Evolutionary conservation across 805 yeast genomes (phyloP), one percentile per base, ranked within the genome.

Genomic region (Yarrowia sp.): DNA sequence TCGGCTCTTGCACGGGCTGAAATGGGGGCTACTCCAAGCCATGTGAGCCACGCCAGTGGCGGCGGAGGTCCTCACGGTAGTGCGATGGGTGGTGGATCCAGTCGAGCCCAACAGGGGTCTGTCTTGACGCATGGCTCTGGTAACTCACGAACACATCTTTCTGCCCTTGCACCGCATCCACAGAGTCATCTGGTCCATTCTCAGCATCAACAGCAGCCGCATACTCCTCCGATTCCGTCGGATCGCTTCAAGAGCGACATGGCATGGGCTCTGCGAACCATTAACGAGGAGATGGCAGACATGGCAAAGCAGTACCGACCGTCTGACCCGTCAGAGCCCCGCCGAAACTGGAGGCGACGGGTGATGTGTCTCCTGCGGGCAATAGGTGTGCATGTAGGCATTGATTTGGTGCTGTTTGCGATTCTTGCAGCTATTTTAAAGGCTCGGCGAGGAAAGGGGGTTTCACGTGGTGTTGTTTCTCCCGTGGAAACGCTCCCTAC

Each of bases 201-300:
- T 5, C 41, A 21, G 41, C 58, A 44, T 24, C 40, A 38, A 10
- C 43, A 30, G 17, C 54, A 17, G 8, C 30, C 9, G 59, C 59
- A 46, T 44, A n/a, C 32, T 24, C 32, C 51, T 16, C 33, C 33
- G 3, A 43, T 33, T 11, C 59, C 59, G 16, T 26, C 46, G 1
- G 61, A 54, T 33, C n/a, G 61, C 19, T 54, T 54, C 35, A 54
- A 54, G 35, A 54, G 40, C 63, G 63, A 58, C 41, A 58, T 58
- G 63, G 63, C 49, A 0, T 58, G 63, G 63, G 63, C 63, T 6
- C 24, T 58, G 21, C 19, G 63, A 12, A 58, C 51, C 49, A 58
- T 58, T 41, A 58, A 58, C 51, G 51, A 43, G 41, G 63, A 58
- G 22, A 58, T 58, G 63, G 61, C 61, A 8, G 61, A 54, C 16